A percentile compares a stretch with the other conserved stretches of the same genome.
These are phyloP conservation scores for Quercus parvula DNA, from an alignment of 306 rosid species.

Conservation along the genomic window DNA sequence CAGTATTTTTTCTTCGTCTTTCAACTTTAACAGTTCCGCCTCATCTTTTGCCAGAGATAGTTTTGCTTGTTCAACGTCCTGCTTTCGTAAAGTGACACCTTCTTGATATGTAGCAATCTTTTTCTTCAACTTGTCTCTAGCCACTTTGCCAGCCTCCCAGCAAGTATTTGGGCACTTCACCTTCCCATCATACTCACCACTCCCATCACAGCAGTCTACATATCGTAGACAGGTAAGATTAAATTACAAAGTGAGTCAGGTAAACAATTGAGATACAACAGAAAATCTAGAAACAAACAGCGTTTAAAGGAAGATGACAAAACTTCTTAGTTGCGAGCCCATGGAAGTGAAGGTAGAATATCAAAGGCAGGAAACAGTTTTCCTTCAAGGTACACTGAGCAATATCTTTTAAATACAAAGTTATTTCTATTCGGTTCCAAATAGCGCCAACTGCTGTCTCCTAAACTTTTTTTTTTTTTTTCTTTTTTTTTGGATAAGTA, in stretches of 20 bases:
- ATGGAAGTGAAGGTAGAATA: background rate
- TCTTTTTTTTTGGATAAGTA: too few relatives aligned
- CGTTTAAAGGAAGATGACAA: background rate
- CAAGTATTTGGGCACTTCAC: conserved; percentile 84
- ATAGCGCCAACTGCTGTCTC: background rate
- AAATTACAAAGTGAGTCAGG: conserved; percentile 16
- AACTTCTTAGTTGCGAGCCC: background rate
- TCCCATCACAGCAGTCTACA: conserved; percentile 98
- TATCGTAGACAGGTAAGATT: conserved; percentile 15
- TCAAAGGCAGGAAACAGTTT: background rate
- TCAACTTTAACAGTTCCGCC: conserved; percentile 65
- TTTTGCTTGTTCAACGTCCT: conserved; percentile 68
- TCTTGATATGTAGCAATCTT: conserved; percentile 78
- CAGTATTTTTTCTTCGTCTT: conserved; percentile 69
- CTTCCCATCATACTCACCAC: conserved; percentile 77
- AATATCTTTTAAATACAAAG: background rate
- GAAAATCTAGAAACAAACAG: conserved; percentile 11
- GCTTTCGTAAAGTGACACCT: conserved; percentile 62
- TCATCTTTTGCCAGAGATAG: conserved; percentile 55
- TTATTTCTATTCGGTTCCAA: background rate
- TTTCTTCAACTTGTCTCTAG: conserved; percentile 66
- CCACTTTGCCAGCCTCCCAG: conserved; percentile 97
- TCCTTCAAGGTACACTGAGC: background rate
- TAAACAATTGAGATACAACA: conserved; percentile 6
- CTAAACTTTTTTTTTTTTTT: background rate